Percentiles rank a stretch among this genome's conserved stretches.
phyloP scores from a whole-genome alignment of 2,329 filamentous ascomycete species.

The Samsoniella hepiali region DNA sequence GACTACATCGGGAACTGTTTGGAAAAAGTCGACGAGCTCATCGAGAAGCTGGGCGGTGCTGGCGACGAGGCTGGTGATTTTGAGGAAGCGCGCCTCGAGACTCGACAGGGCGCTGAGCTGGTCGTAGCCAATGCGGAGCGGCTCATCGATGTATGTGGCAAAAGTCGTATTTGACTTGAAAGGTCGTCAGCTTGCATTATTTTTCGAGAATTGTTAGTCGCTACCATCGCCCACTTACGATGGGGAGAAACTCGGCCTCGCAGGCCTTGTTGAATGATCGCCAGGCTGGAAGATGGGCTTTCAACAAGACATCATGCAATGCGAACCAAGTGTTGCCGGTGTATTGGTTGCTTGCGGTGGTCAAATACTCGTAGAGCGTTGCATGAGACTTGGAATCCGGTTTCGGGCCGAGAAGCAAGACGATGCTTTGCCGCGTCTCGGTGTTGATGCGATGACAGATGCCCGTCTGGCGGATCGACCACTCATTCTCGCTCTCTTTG shows the following conservation, averaged over 20 bases:
- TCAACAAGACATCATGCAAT: slow-evolving; percentile 26
- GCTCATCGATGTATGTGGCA: slow-evolving; percentile 29
- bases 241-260: slow-evolving; percentile 26
- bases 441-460: slow-evolving; percentile 27
- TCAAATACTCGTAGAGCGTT: slow-evolving; percentile 19
- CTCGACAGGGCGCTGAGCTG: slow-evolving; percentile 26
- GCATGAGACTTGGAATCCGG: slow-evolving; percentile 26
- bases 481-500: slow-evolving; percentile 24
- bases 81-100: slow-evolving; percentile 27
- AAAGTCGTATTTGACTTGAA: slow-evolving; percentile 27
- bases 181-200: not conserved
- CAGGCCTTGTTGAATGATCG: slow-evolving; percentile 26
- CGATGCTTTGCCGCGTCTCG: slow-evolving; percentile 23
- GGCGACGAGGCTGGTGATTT: slow-evolving; percentile 24
- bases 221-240: slow-evolving; percentile 20
- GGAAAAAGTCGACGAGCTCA: slow-evolving; percentile 22
- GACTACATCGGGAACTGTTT: not conserved
- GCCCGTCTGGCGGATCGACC: slow-evolving; percentile 29
- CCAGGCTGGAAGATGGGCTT: slow-evolving; percentile 26
- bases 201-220: not conserved
- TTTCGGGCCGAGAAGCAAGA: slow-evolving; percentile 27
- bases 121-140: slow-evolving; percentile 28
- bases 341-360: not conserved
- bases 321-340: slow-evolving; percentile 17
- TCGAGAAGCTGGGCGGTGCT: slow-evolving; percentile 23